These are phyloP conservation scores for Pythium phragmiticola DNA, from an alignment of 352 stramenopile species.

Conservation along the genomic window DNA sequence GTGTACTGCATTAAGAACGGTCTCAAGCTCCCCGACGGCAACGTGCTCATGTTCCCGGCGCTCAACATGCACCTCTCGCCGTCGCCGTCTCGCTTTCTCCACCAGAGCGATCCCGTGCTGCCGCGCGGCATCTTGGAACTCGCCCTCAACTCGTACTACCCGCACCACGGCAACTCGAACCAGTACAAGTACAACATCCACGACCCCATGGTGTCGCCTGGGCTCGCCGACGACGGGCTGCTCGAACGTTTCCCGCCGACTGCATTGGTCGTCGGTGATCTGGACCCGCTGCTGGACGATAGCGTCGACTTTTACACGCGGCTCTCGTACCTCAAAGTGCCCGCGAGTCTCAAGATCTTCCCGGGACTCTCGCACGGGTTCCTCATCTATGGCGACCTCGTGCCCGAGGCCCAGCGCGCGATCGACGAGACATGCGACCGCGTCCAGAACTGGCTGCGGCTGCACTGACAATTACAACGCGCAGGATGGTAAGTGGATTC, in stretches of 20 bases:
- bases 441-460: constrained; percentile 60
- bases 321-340: constrained; percentile 74
- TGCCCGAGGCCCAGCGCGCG: constrained; percentile 71
- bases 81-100: constrained; percentile 84
- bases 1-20: constrained; percentile 83
- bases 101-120: constrained; percentile 86
- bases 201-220: constrained; percentile 83
- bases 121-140: constrained; percentile 79
- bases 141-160: constrained; percentile 84
- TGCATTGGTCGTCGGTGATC: constrained; percentile 77
- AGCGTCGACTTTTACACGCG: constrained; percentile 90
- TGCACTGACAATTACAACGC: constrained; percentile 30
- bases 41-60: constrained; percentile 89
- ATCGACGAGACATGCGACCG: constrained; percentile 83
- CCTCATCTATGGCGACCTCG: constrained; percentile 83
- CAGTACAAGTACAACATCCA: constrained; percentile 90
- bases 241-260: constrained; percentile 81
- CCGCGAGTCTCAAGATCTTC: constrained; percentile 83
- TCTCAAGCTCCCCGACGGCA: constrained; percentile 66
- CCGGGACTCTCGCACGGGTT: constrained; percentile 83
- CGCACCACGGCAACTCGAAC: constrained; percentile 74
- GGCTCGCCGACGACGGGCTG: constrained; percentile 71
- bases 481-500: constrained; percentile 24
- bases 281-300: constrained; percentile 87
- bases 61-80: constrained; percentile 88